Base-by-base conservation (phyloP, 768 basidiomycete genomes). In the Clathrus columnatus region DNA sequence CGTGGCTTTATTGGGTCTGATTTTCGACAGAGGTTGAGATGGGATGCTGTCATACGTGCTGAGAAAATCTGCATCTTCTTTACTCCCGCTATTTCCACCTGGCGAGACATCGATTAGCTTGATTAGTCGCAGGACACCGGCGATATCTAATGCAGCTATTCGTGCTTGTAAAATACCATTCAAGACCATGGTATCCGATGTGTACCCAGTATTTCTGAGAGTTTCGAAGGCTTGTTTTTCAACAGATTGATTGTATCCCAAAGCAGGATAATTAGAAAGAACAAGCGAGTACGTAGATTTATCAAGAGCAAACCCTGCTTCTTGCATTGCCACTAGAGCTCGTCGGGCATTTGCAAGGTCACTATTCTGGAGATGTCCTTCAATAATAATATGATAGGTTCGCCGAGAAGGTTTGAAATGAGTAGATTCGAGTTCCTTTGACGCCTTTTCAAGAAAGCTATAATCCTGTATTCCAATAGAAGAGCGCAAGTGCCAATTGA, bases 401-500 rank as follows among this genome's bases (percentile, higher is more conserved):
- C 80, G 73, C 41, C 79, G 74, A 46, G 73, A 77, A 17, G 85
- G 85, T 10, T 61, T 59, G 27, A 84, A 59, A 1, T 70, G 63
- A 48, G 73, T 68, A 24, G 64, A 62, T 49, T 69, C 61, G 70
- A 84, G 89, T 51, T 82, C 75, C 24, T 72, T 63, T 44, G 85
- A 66, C 1, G 78, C 70, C 41, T 62, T 64, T 56, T 72, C 67
- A 23, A 90, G 68, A 6, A 62, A 63, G 23, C 67, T 63, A 61
- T 76, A 86, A 27, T 75, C 68, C 54, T 76, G 70, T 4, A 69
- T 71, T 65, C 87, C 83, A 56, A 83, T 66, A 41, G 81, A 63
- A 1, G 85, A 83, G 32, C 80, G 78, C 7, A 77, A 71, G 48
- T 79, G 78, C 86, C 85, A 89, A 64, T 91, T 82, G 58, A 91